Evolutionary conservation across 176 grass and related monocot genomes (phyloP).

Genomic region (Pharus latifolius): DNA sequence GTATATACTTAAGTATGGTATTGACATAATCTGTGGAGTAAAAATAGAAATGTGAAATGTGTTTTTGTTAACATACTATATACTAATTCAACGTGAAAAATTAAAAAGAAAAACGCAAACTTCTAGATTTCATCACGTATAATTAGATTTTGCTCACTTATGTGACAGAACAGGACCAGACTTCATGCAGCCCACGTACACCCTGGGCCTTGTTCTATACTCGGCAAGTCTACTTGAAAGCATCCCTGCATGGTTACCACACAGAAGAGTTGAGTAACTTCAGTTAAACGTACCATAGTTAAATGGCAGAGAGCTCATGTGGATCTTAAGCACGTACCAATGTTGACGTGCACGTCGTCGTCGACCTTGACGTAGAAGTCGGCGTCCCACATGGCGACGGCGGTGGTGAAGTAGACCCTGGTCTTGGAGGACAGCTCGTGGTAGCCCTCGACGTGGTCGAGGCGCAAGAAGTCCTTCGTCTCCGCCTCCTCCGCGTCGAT

Average conservation of each 20-base stretch:
- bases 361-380: conserved; percentile 98
- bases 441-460: conserved; percentile 88
- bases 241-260: conserved; percentile 66
- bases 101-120: background rate
- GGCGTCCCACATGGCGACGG: conserved; percentile 78
- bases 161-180: conserved; percentile 75
- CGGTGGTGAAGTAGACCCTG: conserved; percentile 70
- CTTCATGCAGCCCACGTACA: conserved; percentile 98
- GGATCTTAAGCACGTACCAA: conserved; percentile 25
- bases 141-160: conserved; percentile 48
- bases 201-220: conserved; percentile 49
- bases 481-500: conserved; percentile 65
- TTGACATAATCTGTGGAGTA: too few relatives aligned
- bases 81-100: too few relatives aligned
- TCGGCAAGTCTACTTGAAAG: conserved; percentile 44
- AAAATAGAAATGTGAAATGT: too few relatives aligned
- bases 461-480: conserved; percentile 64
- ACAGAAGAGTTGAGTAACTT: background rate
- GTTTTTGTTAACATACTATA: too few relatives aligned
- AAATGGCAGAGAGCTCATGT: too few relatives aligned
- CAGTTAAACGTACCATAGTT: too few relatives aligned
- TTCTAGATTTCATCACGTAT: background rate
- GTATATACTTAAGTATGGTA: too few relatives aligned
- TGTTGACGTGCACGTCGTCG: conserved; percentile 95
- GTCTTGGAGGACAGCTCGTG: conserved; percentile 88